Evolutionary conservation across 352 stramenopile species (phyloP).

Genomic region (Peronospora destructor): DNA sequence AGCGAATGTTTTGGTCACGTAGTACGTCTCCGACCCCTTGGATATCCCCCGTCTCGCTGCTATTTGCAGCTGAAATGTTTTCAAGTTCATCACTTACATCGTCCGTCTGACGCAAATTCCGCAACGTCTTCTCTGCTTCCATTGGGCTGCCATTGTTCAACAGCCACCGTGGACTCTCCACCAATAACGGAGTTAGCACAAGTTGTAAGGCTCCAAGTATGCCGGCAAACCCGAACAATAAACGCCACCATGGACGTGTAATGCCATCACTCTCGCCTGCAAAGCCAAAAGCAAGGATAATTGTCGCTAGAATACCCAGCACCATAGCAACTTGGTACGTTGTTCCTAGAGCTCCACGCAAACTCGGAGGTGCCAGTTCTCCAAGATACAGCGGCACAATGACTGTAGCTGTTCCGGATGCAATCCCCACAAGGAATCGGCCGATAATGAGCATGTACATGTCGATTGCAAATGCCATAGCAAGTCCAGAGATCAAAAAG

Average conservation of each 20-base stretch:
- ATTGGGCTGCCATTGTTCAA: slow-evolving; percentile 52
- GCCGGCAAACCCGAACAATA: slow-evolving; percentile 61
- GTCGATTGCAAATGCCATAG: slow-evolving; percentile 54
- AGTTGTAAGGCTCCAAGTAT: slow-evolving; percentile 49
- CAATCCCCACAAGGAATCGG: slow-evolving; percentile 62
- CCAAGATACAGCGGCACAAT: slow-evolving; percentile 66
- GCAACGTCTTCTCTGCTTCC: slow-evolving; percentile 44
- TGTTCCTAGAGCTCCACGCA: slow-evolving; percentile 54
- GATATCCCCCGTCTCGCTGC: slow-evolving; percentile 45
- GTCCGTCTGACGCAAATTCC: slow-evolving; percentile 39
- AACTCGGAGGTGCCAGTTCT: slow-evolving; percentile 57
- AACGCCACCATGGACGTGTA: slow-evolving; percentile 45
- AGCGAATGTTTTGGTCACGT: slow-evolving; percentile 41
- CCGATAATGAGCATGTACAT: slow-evolving; percentile 66
- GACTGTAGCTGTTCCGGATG: slow-evolving; percentile 55
- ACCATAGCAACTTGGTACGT: slow-evolving; percentile 69
- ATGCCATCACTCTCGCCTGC: slow-evolving; percentile 40
- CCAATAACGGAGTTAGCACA: slow-evolving; percentile 40
- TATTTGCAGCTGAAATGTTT: slow-evolving; percentile 53
- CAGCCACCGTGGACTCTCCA: slow-evolving; percentile 61
- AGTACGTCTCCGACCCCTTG: slow-evolving; percentile 51
- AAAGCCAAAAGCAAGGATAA: slow-evolving; percentile 54
- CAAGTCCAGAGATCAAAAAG: slow-evolving; percentile 40
- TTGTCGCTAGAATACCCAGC: slow-evolving; percentile 39
- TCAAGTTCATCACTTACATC: slow-evolving; percentile 66